Conservation (phyloP, 2,329 filamentous ascomycete species). For the Diaporthe sp. region DNA sequence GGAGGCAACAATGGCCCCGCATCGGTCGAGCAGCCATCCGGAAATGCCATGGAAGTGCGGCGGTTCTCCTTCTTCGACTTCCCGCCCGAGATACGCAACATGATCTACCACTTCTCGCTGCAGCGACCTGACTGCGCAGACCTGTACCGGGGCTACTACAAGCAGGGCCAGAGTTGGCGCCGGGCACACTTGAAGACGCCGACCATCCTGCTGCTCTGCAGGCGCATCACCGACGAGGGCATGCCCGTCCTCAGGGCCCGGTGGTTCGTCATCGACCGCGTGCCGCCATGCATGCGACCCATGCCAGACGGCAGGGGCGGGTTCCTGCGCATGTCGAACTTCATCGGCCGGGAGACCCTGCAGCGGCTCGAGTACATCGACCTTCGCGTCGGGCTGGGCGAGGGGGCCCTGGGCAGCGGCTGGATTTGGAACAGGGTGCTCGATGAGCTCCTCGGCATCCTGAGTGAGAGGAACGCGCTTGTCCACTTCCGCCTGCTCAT, state of each 20-base stretch:
- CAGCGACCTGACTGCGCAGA: constrained; percentile 46
- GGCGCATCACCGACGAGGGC: constrained; percentile 50
- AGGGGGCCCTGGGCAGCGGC: constrained; percentile 44
- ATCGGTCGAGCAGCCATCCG: too few relatives aligned
- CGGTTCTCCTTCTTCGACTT: constrained; percentile 46
- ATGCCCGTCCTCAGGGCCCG: constrained; percentile 45
- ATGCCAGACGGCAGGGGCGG: constrained; percentile 35
- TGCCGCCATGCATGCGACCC: constrained; percentile 49
- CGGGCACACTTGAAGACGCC: constrained; percentile 44
- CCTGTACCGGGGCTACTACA: constrained; percentile 49
- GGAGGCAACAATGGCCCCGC: not conserved
- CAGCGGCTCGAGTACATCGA: constrained; percentile 49
- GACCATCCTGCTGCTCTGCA: constrained; percentile 52
- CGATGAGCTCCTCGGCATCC: constrained; percentile 44
- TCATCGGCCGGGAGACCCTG: constrained; percentile 49
- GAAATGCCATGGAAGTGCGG: not conserved
- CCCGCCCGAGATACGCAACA: constrained; percentile 51
- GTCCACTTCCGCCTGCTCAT: constrained; percentile 48
- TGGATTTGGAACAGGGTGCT: constrained; percentile 46
- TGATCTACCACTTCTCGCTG: constrained; percentile 48
- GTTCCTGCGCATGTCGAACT: constrained; percentile 44
- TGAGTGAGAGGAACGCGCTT: constrained; percentile 46
- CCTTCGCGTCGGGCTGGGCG: constrained; percentile 48
- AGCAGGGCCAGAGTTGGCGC: constrained; percentile 32
- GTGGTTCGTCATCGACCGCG: constrained; percentile 50